Conservation (phyloP, 2,329 filamentous ascomycete species). For the Plectosphaerella sp. region DNA sequence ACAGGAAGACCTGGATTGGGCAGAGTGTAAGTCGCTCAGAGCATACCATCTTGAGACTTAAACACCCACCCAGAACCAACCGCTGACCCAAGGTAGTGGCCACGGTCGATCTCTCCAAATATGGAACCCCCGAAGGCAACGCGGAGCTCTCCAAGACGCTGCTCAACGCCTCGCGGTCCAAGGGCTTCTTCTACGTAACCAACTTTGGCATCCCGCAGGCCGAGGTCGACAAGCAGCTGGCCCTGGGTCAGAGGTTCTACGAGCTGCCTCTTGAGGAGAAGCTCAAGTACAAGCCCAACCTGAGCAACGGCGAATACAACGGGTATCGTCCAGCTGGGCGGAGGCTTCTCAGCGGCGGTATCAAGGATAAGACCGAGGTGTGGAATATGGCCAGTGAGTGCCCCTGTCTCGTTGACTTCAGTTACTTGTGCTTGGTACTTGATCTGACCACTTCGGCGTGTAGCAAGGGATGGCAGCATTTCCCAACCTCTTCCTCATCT, state of each 20-base stretch:
- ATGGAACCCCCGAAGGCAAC: constrained; percentile 23
- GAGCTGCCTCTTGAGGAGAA: constrained; percentile 53
- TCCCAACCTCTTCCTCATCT: constrained; percentile 30
- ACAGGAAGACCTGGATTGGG: constrained; percentile 29
- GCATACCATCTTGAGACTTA: no score
- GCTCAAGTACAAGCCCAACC: constrained; percentile 44
- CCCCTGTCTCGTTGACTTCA: no score
- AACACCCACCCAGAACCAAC: no score
- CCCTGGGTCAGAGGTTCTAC: constrained; percentile 50
- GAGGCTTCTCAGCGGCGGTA: constrained; percentile 23
- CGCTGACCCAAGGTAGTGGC: constrained; percentile 24
- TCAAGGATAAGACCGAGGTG: constrained; percentile 30
- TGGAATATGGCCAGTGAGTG: constrained; percentile 30
- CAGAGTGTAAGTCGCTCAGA: constrained; percentile 20
- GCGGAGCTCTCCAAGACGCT: constrained; percentile 17
- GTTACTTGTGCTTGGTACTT: not conserved
- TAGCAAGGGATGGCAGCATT: constrained; percentile 22
- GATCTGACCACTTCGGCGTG: not conserved
- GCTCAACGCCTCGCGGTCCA: constrained; percentile 24
- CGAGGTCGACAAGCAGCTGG: constrained; percentile 53
- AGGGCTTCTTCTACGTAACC: constrained; percentile 53
- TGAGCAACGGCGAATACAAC: constrained; percentile 49
- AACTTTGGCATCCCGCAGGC: constrained; percentile 57
- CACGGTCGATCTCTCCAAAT: constrained; percentile 24
- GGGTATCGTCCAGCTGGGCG: constrained; percentile 45